Percentiles rank a stretch among this genome's conserved stretches.
Evolutionary conservation across 164 flowering plant genomes (phyloP).

Genomic region (Aristolochia contorta): DNA sequence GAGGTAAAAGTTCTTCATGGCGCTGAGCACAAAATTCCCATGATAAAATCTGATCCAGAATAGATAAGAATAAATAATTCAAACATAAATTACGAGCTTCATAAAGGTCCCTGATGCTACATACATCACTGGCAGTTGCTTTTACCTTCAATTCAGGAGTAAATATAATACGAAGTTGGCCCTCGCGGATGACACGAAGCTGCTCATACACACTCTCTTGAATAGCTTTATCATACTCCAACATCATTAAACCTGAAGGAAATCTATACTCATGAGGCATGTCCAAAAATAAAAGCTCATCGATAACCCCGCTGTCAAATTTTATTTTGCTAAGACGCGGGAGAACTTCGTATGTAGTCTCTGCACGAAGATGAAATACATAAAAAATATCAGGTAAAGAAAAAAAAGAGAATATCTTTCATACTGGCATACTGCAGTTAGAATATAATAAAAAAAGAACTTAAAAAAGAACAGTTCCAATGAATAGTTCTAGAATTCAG

Average conservation of each 20-base stretch:
- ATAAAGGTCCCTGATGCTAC: neutral
- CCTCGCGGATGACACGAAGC: slow-evolving; percentile 91
- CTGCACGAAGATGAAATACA: slow-evolving; percentile 31
- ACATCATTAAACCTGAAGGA: slow-evolving; percentile 76
- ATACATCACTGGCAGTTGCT: neutral
- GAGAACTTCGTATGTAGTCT: slow-evolving; percentile 89
- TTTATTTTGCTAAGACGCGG: slow-evolving; percentile 95
- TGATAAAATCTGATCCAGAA: slow-evolving; percentile 52
- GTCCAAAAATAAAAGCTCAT: slow-evolving; percentile 87
- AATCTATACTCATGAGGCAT: slow-evolving; percentile 73
- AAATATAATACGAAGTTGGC: slow-evolving; percentile 81
- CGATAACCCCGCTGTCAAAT: slow-evolving; percentile 91
- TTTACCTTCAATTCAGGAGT: slow-evolving; percentile 80
- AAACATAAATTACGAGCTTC: neutral
- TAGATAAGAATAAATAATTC: neutral
- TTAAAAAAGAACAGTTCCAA: no score
- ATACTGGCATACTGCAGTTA: neutral
- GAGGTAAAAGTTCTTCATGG: slow-evolving; percentile 96
- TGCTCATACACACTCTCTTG: slow-evolving; percentile 97
- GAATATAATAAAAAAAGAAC: no score
- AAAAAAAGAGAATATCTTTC: neutral
- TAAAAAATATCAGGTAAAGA: no score
- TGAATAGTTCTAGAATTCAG: no score
- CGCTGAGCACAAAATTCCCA: slow-evolving; percentile 96
- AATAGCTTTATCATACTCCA: slow-evolving; percentile 90